Evolutionary conservation across 208 protist genomes (phyloP).

Genomic region (Entamoeba histolytica): DNA sequence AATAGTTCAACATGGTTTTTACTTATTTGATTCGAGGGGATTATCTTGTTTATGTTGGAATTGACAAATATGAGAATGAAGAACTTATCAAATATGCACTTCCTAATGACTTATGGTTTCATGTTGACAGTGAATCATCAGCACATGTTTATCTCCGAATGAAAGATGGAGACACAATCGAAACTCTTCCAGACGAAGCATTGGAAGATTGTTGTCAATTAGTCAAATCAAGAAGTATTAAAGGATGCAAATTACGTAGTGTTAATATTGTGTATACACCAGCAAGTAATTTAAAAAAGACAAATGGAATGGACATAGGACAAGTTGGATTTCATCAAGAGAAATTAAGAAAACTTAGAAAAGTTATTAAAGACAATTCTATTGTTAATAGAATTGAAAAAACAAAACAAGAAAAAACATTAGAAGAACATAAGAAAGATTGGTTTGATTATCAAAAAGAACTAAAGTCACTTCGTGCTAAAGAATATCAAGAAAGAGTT

Average conservation of each 20-base stretch:
- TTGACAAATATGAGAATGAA: conserved; percentile 93
- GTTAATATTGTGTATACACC: conserved; percentile 78
- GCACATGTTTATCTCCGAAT: conserved; percentile 87
- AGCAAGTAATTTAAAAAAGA: conserved; percentile 83
- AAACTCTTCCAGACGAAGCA: conserved; percentile 12
- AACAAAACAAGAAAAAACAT: not conserved
- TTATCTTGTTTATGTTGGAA: conserved; percentile 65
- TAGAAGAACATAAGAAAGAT: not conserved
- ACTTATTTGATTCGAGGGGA: not conserved
- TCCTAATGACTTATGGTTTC: conserved; percentile 81
- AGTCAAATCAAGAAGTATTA: not conserved
- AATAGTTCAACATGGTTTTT: not conserved
- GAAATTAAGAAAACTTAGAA: conserved; percentile 3
- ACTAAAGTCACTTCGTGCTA: not conserved
- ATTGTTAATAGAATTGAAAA: not conserved
- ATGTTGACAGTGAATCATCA: conserved; percentile 75
- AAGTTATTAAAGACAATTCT: not conserved
- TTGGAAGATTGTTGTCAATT: not conserved
- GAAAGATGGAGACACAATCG: conserved; percentile 43
- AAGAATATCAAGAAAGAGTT: not conserved
- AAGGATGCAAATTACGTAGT: conserved; percentile 40
- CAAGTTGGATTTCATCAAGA: conserved; percentile 72
- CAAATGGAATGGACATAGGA: conserved; percentile 68
- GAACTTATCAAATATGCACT: conserved; percentile 78
- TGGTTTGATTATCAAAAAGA: not conserved